These are phyloP conservation scores for Aethionema arabicum DNA, from an alignment of 345 rosid species.

Conservation along the genomic window DNA sequence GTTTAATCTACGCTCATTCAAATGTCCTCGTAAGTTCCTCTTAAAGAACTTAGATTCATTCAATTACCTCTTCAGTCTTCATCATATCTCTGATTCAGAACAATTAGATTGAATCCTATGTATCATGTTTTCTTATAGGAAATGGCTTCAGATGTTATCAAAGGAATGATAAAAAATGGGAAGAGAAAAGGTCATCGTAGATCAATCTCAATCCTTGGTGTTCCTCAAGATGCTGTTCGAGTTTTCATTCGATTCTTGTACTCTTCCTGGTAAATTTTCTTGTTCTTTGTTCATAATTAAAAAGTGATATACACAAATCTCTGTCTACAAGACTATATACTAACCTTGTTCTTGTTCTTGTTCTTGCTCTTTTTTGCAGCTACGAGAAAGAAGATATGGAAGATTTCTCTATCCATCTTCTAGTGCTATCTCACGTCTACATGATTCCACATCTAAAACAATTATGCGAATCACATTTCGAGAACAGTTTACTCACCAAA, in stretches of 20 bases:
- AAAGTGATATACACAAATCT: background rate
- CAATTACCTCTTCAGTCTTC: background rate
- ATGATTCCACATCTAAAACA: conserved; percentile 64
- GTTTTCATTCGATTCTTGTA: conserved; percentile 74
- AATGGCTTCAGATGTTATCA: conserved; percentile 76
- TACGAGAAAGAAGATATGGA: conserved; percentile 70
- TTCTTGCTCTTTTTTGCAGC: conserved; percentile 44
- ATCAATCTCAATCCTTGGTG: conserved; percentile 66
- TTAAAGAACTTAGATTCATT: background rate
- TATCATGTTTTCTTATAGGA: conserved; percentile 44
- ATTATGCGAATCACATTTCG: conserved; percentile 53
- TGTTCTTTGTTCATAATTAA: background rate
- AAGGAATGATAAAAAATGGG: conserved; percentile 62
- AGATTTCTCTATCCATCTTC: conserved; percentile 57
- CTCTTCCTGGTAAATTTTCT: conserved; percentile 64
- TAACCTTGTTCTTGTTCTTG: background rate
- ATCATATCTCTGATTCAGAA: no score
- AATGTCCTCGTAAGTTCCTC: conserved; percentile 60
- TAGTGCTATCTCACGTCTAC: conserved; percentile 76
- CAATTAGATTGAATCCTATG: background rate
- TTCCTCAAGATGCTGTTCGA: conserved; percentile 71
- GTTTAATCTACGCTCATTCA: conserved; percentile 68
- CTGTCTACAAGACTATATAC: conserved; percentile 8
- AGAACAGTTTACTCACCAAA: conserved; percentile 48
- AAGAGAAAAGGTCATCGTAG: conserved; percentile 41